Evolutionary conservation across 2,329 filamentous ascomycete species (phyloP).

Genomic region (Colletotrichum zoysiae): DNA sequence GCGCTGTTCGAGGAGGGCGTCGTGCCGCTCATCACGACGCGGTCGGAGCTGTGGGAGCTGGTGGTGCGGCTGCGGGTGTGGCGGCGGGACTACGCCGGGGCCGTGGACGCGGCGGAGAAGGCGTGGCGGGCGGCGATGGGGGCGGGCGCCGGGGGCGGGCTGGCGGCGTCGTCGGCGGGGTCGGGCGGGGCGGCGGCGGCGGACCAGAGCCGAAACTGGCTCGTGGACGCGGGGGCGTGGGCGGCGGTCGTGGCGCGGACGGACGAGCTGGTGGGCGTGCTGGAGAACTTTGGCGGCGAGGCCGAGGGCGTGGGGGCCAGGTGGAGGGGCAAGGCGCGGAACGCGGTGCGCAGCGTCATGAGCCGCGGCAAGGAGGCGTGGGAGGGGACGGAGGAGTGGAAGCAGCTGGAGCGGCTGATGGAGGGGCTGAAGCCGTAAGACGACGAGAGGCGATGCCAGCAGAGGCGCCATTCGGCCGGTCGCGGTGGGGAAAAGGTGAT

Average conservation of each 20-base stretch:
- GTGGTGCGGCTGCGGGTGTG: conserved; percentile 80
- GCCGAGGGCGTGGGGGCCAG: conserved; percentile 77
- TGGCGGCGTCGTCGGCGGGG: conserved; percentile 28
- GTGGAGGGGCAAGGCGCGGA: conserved; percentile 92
- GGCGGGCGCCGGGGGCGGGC: conserved; percentile 39
- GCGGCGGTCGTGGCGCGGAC: conserved; percentile 81
- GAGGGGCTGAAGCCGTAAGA: conserved; percentile 62
- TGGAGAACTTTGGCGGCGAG: conserved; percentile 81
- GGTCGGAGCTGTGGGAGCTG: conserved; percentile 81
- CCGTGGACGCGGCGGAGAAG: conserved; percentile 88
- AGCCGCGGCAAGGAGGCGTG: conserved; percentile 84
- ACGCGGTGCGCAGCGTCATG: conserved; percentile 85
- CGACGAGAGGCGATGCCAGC: background rate
- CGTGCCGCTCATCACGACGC: conserved; percentile 85
- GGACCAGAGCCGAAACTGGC: conserved; percentile 55
- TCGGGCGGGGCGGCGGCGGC: conserved; percentile 33
- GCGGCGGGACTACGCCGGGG: conserved; percentile 76
- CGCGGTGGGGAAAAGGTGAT: no score
- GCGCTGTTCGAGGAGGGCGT: conserved; percentile 81
- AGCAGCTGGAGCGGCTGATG: conserved; percentile 67
- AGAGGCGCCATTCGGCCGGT: background rate
- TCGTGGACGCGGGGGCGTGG: conserved; percentile 75
- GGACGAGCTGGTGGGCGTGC: conserved; percentile 82
- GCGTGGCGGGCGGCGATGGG: conserved; percentile 80
- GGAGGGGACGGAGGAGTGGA: conserved; percentile 82